These are phyloP conservation scores for Xylaria hypoxylon DNA, from an alignment of 2,329 filamentous ascomycete species.

Conservation along the genomic window DNA sequence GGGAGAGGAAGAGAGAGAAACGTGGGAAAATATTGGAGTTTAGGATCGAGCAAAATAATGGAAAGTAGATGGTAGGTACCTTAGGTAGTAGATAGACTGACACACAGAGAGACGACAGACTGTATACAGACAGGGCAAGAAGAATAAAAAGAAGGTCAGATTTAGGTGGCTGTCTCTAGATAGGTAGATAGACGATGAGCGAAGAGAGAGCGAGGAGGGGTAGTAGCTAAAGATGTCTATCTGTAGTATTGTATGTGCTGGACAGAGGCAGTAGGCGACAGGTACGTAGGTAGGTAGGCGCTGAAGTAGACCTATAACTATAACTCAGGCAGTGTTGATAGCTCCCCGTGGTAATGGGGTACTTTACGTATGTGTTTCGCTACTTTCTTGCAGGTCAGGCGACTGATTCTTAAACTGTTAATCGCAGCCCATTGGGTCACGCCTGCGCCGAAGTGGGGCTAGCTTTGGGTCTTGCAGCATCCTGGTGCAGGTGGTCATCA, in stretches of 20 bases:
- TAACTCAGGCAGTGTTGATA: constrained; percentile 15
- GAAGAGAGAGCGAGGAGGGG: constrained; percentile 36
- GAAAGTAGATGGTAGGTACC: constrained; percentile 22
- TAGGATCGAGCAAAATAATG: constrained; percentile 25
- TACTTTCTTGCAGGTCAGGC: constrained; percentile 43
- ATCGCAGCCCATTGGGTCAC: constrained; percentile 32
- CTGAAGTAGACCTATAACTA: constrained; percentile 25
- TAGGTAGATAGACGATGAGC: constrained; percentile 24
- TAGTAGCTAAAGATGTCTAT: constrained; percentile 17
- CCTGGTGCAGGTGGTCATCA: constrained; percentile 38
- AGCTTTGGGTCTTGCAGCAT: constrained; percentile 35
- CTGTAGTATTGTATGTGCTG: constrained; percentile 10
- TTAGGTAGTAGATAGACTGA: constrained; percentile 15
- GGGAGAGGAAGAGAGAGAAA: constrained; percentile 27
- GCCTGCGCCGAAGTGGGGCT: constrained; percentile 39
- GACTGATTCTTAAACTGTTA: constrained; percentile 38
- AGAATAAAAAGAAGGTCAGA: constrained; percentile 27
- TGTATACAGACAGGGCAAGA: constrained; percentile 17
- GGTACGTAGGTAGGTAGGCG: constrained; percentile 14
- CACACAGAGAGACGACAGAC: constrained; percentile 18
- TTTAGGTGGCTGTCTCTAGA: constrained; percentile 23
- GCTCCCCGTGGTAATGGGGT: constrained; percentile 20
- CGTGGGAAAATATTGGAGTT: constrained; percentile 33
- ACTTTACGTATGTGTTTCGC: constrained; percentile 33
- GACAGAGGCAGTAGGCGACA: not conserved